A percentile compares a stretch with the other conserved stretches of the same genome.
Evolutionary conservation across 2,329 filamentous ascomycete species (phyloP).

Genomic region (Mariannaea elegans): DNA sequence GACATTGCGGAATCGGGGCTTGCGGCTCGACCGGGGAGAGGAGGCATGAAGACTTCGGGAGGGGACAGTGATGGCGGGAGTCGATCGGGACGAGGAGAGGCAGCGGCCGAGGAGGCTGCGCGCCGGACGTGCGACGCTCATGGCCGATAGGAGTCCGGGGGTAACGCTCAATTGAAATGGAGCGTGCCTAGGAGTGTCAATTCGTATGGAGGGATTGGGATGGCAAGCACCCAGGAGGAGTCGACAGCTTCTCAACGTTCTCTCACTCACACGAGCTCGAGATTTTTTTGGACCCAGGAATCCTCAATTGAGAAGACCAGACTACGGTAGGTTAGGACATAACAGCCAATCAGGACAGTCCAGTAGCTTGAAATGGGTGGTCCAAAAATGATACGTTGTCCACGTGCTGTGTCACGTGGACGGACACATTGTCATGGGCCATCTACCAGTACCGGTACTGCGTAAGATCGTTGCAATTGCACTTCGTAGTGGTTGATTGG

Average conservation of each 20-base stretch:
- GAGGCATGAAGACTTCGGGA: constrained; percentile 63
- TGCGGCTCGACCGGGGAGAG: constrained; percentile 54
- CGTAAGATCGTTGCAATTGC: too few relatives aligned
- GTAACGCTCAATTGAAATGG: constrained; percentile 6
- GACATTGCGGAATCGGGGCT: constrained; percentile 63
- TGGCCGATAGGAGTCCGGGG: constrained; percentile 47
- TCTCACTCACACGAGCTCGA: constrained; percentile 43
- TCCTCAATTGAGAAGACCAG: constrained; percentile 38
- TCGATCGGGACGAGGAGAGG: constrained; percentile 48
- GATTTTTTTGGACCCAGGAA: constrained; percentile 44
- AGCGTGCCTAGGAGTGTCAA: constrained; percentile 8
- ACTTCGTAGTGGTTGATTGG: not conserved
- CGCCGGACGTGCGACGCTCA: constrained; percentile 65
- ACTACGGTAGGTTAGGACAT: too few relatives aligned
- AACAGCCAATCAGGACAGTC: constrained; percentile 30
- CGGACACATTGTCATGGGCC: too few relatives aligned
- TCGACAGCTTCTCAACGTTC: constrained; percentile 11
- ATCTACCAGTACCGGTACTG: too few relatives aligned
- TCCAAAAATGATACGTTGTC: not conserved
- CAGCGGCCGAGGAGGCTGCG: constrained; percentile 62
- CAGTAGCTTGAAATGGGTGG: not conserved
- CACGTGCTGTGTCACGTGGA: constrained; percentile 12
- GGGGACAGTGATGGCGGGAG: constrained; percentile 35
- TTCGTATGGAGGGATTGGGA: constrained; percentile 17
- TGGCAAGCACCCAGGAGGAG: constrained; percentile 16